These are phyloP conservation scores for Dillenia turbinata DNA, from an alignment of 164 flowering plant genomes.

Conservation along the genomic window DNA sequence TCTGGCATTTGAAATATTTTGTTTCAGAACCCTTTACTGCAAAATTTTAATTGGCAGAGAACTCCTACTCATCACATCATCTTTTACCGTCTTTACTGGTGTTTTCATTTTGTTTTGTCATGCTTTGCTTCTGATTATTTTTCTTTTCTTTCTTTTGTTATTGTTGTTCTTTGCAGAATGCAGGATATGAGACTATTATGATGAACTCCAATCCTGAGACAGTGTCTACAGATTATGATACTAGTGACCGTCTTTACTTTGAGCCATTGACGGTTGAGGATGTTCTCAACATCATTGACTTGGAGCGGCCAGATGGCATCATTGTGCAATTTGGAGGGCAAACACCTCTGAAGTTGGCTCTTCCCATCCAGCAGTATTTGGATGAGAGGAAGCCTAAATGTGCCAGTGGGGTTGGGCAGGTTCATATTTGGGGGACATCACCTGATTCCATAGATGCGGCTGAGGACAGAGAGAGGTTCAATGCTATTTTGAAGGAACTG, in stretches of 20 bases:
- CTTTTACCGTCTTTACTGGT: background rate
- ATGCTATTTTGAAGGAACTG: conserved; percentile 65
- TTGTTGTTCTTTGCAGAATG: conserved; percentile 40
- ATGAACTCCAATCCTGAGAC: conserved; percentile 98
- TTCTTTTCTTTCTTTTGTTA: conserved; percentile 8
- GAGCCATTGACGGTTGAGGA: conserved; percentile 96
- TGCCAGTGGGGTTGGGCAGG: conserved; percentile 63
- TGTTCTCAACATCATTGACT: conserved; percentile 72
- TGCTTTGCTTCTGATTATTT: background rate
- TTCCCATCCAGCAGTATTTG: conserved; percentile 68
- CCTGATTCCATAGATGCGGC: conserved; percentile 95
- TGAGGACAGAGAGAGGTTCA: conserved; percentile 83
- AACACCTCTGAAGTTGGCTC: conserved; percentile 78
- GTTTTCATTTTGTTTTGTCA: background rate
- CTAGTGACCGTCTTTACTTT: conserved; percentile 94
- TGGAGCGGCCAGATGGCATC: conserved; percentile 91
- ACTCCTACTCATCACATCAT: too few relatives aligned
- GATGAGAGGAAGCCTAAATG: conserved; percentile 51
- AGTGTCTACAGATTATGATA: conserved; percentile 96
- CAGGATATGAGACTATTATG: conserved; percentile 93
- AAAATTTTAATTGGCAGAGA: too few relatives aligned
- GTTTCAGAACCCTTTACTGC: too few relatives aligned
- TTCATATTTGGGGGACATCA: conserved; percentile 84
- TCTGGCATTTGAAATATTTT: too few relatives aligned
- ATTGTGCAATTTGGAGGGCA: conserved; percentile 95